These are phyloP conservation scores for Aspergillus latus DNA, from an alignment of 2,329 filamentous ascomycete genomes.

Conservation along the genomic window DNA sequence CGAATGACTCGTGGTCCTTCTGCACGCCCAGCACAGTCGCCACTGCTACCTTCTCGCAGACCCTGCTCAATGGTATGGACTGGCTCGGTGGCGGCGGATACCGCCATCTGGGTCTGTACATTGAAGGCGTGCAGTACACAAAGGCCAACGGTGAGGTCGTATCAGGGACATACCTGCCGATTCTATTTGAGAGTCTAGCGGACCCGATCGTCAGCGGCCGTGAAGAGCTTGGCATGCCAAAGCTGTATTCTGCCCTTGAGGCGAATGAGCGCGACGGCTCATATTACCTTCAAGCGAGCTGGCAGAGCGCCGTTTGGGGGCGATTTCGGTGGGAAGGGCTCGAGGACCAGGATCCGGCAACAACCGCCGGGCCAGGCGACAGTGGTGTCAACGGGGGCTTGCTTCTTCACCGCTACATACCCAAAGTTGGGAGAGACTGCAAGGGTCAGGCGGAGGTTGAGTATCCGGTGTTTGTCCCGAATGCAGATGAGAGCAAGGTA, in stretches of 20 bases:
- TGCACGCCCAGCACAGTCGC: slow-evolving; percentile 46
- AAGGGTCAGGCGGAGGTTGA: slow-evolving; percentile 56
- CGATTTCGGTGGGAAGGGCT: slow-evolving; percentile 41
- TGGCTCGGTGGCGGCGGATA: slow-evolving; percentile 65
- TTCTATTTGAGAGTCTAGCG: slow-evolving; percentile 59
- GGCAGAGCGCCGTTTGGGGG: slow-evolving; percentile 46
- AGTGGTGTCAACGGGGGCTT: slow-evolving; percentile 47
- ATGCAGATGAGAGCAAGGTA: slow-evolving; percentile 36
- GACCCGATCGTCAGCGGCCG: slow-evolving; percentile 62
- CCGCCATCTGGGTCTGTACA: slow-evolving; percentile 58
- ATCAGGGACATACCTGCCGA: slow-evolving; percentile 55
- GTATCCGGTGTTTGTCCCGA: slow-evolving; percentile 48
- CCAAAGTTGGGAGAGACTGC: slow-evolving; percentile 50
- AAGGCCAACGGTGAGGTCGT: slow-evolving; percentile 51
- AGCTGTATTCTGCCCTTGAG: slow-evolving; percentile 56
- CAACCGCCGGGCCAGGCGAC: slow-evolving; percentile 17
- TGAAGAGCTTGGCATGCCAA: slow-evolving; percentile 64
- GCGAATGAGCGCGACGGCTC: slow-evolving; percentile 38
- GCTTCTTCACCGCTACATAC: slow-evolving; percentile 60
- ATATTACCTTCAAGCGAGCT: slow-evolving; percentile 44
- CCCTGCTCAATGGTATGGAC: slow-evolving; percentile 51
- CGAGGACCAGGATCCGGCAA: slow-evolving; percentile 26
- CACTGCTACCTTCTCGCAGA: slow-evolving; percentile 45
- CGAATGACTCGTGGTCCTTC: slow-evolving; percentile 46
- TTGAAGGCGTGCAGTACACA: slow-evolving; percentile 61